phyloP scores from a whole-genome alignment of 345 rosid species.

The Corchorus capsularis region DNA sequence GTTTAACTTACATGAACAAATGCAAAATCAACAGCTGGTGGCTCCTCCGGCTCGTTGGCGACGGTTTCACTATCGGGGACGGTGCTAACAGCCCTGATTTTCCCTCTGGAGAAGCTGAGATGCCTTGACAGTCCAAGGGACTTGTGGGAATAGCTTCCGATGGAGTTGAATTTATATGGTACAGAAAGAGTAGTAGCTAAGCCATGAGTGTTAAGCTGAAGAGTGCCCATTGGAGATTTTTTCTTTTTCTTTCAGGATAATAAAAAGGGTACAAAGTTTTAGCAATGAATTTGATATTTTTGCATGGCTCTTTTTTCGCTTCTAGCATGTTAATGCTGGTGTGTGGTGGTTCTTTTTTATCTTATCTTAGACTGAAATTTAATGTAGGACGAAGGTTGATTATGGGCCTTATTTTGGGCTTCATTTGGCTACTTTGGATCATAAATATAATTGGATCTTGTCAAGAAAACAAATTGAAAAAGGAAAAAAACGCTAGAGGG shows the following conservation, averaged over 20 bases:
- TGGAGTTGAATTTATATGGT: conserved; percentile 25
- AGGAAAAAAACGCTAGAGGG: no score
- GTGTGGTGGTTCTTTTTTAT: conserved; percentile 39
- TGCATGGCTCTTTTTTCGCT: conserved; percentile 1
- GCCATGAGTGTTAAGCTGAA: conserved; percentile 54
- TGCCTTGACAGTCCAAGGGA: conserved; percentile 30
- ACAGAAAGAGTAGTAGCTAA: conserved; percentile 49
- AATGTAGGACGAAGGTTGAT: neutral
- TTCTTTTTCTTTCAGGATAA: conserved; percentile 7
- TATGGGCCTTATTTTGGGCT: conserved; percentile 3
- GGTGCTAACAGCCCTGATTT: conserved; percentile 52
- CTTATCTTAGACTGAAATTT: conserved; percentile 37
- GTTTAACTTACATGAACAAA: conserved; percentile 73
- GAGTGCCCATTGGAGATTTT: conserved; percentile 49
- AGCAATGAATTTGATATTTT: conserved; percentile 19
- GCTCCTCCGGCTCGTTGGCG: conserved; percentile 42
- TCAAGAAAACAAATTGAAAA: no score
- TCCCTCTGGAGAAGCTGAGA: conserved; percentile 24
- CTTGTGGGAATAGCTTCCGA: conserved; percentile 16
- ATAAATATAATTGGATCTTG: no score
- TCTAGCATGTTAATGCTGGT: neutral
- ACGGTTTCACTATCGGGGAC: conserved; percentile 42
- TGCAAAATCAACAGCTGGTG: conserved; percentile 65
- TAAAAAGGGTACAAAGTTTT: neutral
- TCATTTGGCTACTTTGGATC: no score